Evolutionary conservation across 441 rosid species (phyloP), one percentile per base, ranked within the genome.

Genomic region (Erodium chrysanthum): DNA sequence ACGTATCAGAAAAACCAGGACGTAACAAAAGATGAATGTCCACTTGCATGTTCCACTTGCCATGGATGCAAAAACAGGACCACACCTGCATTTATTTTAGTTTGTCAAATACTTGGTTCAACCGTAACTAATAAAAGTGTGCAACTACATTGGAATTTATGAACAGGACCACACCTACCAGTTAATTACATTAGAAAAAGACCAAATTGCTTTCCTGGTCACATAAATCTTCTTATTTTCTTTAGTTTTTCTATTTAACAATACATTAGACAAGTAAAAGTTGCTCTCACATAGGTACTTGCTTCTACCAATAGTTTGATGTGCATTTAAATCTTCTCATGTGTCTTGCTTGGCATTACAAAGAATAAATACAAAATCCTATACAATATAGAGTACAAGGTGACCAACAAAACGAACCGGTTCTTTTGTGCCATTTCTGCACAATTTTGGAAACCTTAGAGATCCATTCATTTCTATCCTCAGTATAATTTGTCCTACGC

Each of bases 361-460:
- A 20, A 8, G 61, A 54, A 54, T 54, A 54, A 54, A 54, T 54
- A 18, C 61, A 18, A 20, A 54, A 27, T 20, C 23, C 61, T 54
- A 54, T 11, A 20, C 20, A 21, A 58, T 58, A 22, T 22, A 15
- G 4, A 58, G 62, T 56, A 58, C 27, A 58, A 58, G 8, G 62
- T 21, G 62, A 22, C 62, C 22, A 58, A 22, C 29, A 22, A 58
- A 18, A 22, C 62, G 2, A 21, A 58, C 29, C 8, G 10, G 12
- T 21, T 58, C n/a, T 61, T 25, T 61, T 31, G 37, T 61, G 35
- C 23, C 63, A 58, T 33, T 31, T 40, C 20, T 46, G 31, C 23
- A 44, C 63, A 15, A 21, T 37, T 58, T 21, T 66, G 69, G 52
- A 62, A 66, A 52, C 61, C 56, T 27, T 56, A 61, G 35, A 23